These are phyloP conservation scores for Thelonectria olida DNA, from an alignment of 2,329 filamentous ascomycete genomes.

Conservation along the genomic window DNA sequence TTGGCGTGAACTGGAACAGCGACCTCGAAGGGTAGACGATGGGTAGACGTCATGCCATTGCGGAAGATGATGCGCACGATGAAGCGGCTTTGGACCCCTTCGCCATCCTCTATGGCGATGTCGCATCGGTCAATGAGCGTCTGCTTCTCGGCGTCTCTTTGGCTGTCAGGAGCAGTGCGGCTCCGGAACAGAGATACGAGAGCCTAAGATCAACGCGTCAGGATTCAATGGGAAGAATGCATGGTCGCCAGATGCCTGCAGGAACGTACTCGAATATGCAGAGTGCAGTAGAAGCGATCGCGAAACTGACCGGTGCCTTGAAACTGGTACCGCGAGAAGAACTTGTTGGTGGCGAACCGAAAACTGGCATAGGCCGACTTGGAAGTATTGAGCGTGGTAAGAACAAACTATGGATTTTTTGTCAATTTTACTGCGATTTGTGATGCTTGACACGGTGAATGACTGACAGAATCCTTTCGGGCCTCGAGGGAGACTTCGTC, in stretches of 20 bases:
- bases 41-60: conserved; percentile 81
- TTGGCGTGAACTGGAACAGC: conserved; percentile 79
- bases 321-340: conserved; percentile 79
- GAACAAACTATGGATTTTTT: conserved; percentile 63
- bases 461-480: conserved; percentile 69
- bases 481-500: conserved; percentile 82
- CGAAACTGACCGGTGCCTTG: conserved; percentile 60
- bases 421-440: conserved; percentile 2
- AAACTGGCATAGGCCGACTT: conserved; percentile 83
- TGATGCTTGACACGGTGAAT: not conserved
- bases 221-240: no score
- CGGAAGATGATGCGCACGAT: conserved; percentile 78
- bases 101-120: conserved; percentile 76
- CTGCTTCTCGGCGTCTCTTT: conserved; percentile 69
- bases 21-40: conserved; percentile 79
- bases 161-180: conserved; percentile 66
- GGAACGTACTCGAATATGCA: conserved; percentile 72
- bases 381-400: conserved; percentile 81
- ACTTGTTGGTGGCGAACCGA: conserved; percentile 70
- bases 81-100: conserved; percentile 76
- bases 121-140: conserved; percentile 79
- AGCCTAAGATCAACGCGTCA: conserved; percentile 52
- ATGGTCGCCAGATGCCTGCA: not conserved
- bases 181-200: conserved; percentile 80
- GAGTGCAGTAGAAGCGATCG: conserved; percentile 76